Evolutionary conservation across 306 rosid species (phyloP).

Genomic region (Fragaria ananassa): DNA sequence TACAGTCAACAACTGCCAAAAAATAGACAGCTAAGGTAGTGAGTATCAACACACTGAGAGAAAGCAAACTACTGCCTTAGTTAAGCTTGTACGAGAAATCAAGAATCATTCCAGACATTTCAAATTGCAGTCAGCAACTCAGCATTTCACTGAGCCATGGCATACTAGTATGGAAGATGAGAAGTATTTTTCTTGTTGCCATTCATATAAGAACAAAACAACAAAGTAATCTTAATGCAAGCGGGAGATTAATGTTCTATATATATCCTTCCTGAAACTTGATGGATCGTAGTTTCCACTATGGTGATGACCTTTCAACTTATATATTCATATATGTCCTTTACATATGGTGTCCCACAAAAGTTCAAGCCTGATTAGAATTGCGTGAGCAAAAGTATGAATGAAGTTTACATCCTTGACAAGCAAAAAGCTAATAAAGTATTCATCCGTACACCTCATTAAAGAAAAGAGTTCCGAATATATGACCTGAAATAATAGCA

Average conservation of each 20-base stretch:
- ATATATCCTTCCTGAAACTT: neutral
- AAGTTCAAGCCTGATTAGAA: neutral
- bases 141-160: neutral
- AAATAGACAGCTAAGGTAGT: slow-evolving; percentile 17
- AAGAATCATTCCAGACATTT: neutral
- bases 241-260: neutral
- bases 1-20: slow-evolving; percentile 70
- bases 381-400: neutral
- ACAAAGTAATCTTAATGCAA: neutral
- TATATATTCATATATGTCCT: neutral
- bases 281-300: neutral
- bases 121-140: neutral
- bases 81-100: neutral
- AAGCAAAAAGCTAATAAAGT: neutral
- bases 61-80: neutral
- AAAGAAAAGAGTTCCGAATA: slow-evolving; percentile 14
- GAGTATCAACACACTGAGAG: slow-evolving; percentile 9
- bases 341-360: neutral
- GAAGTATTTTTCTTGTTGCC: neutral
- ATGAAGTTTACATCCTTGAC: neutral
- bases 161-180: neutral
- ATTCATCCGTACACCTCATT: neutral
- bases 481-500: slow-evolving; percentile 65
- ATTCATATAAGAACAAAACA: neutral
- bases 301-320: neutral